Conservation (phyloP, 2,329 filamentous ascomycete genomes). For the Xylaria sp. region DNA sequence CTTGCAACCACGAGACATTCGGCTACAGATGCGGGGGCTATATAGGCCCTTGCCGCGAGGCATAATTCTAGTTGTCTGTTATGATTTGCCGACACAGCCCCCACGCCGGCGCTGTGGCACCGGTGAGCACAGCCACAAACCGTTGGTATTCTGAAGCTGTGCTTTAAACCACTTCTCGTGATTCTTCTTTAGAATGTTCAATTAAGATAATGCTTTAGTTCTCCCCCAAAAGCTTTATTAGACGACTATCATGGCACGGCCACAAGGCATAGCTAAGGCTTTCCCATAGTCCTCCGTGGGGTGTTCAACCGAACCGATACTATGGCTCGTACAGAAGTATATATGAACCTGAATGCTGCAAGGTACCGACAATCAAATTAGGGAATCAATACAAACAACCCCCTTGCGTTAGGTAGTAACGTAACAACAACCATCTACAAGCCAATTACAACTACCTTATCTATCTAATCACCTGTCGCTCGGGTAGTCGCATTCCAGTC, state of each 20-base stretch:
- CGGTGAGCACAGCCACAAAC: too few species aligned
- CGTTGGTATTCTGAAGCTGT: too few species aligned
- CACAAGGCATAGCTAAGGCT: not conserved
- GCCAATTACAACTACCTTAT: not conserved
- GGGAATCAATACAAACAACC: not conserved
- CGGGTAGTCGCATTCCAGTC: not conserved
- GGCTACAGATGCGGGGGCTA: too few species aligned
- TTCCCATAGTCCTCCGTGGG: not conserved
- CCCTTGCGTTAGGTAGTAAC: not conserved
- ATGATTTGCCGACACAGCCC: too few species aligned
- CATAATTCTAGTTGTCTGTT: too few species aligned
- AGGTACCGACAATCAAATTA: not conserved
- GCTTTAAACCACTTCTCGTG: not conserved
- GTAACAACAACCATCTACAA: not conserved
- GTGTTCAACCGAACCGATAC: not conserved
- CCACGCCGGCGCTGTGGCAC: too few species aligned
- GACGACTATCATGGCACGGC: not conserved
- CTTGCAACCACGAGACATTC: not conserved
- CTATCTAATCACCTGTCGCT: not conserved
- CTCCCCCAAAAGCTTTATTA: not conserved
- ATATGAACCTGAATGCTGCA: not conserved
- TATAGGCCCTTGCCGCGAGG: too few species aligned
- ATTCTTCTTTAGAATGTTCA: not conserved
- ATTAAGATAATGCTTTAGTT: not conserved
- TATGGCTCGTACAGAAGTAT: not conserved